These are phyloP conservation scores for Candida odintsovae DNA, from an alignment of 805 yeast species.

Conservation along the genomic window DNA sequence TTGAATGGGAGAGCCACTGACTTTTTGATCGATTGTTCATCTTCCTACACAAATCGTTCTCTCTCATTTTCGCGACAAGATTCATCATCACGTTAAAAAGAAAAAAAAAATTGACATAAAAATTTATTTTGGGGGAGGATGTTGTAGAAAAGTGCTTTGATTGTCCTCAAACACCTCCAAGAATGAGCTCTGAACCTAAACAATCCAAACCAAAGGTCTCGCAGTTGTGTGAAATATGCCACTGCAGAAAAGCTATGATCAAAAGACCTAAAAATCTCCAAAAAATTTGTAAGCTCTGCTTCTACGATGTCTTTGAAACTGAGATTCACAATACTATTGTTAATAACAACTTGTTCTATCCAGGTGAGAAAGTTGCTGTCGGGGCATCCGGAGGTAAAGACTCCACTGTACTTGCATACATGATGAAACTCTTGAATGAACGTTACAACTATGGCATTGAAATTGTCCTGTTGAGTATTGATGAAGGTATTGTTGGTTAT, in stretches of 20 bases:
- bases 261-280: conserved; percentile 89
- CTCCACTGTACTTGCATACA: conserved; percentile 89
- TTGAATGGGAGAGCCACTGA: too few species aligned
- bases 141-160: too few species aligned
- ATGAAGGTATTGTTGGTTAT: conserved; percentile 96
- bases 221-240: conserved; percentile 78
- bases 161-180: too few species aligned
- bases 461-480: conserved; percentile 78
- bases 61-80: too few species aligned
- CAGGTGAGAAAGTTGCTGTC: conserved; percentile 87
- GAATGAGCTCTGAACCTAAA: conserved; percentile 2
- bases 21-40: too few species aligned
- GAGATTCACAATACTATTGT: conserved; percentile 90
- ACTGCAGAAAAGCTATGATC: conserved; percentile 74
- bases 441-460: conserved; percentile 84
- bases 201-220: conserved; percentile 25
- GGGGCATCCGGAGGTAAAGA: conserved; percentile 99
- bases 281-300: conserved; percentile 86
- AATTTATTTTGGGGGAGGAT: too few species aligned
- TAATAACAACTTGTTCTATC: conserved; percentile 58
- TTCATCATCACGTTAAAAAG: too few species aligned
- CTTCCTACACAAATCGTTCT: too few species aligned
- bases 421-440: conserved; percentile 82
- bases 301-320: conserved; percentile 85
- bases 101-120: too few species aligned